phyloP scores from a whole-genome alignment of 2,329 filamentous ascomycete species.

The Aspergillus ustus region DNA sequence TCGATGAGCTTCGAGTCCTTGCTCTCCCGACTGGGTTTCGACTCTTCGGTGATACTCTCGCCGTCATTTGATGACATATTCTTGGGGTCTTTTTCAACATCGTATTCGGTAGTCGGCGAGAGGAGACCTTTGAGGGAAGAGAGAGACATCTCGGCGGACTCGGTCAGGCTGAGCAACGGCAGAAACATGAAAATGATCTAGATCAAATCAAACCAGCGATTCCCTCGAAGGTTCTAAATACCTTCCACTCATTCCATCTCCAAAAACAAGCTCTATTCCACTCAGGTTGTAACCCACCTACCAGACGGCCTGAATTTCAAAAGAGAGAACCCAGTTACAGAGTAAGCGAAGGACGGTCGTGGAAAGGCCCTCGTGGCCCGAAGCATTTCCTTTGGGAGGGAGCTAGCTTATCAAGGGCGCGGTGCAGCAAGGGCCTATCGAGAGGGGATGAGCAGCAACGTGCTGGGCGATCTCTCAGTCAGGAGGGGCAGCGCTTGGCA shows the following conservation, averaged over 20 bases:
- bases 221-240: neutral
- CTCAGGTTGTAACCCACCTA: conserved; percentile 8
- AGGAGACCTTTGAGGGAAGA: conserved; percentile 35
- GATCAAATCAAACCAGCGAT: neutral
- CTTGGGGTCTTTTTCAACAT: conserved; percentile 35
- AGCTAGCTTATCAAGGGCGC: conserved; percentile 19
- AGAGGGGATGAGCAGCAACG: conserved; percentile 26
- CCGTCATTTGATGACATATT: conserved; percentile 13
- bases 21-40: conserved; percentile 16
- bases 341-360: neutral
- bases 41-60: conserved; percentile 25
- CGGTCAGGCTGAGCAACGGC: neutral
- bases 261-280: neutral
- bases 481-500: conserved; percentile 25
- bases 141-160: conserved; percentile 34
- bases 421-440: conserved; percentile 24
- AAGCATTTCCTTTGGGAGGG: neutral
- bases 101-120: conserved; percentile 29
- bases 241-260: neutral
- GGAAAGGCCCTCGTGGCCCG: conserved; percentile 4
- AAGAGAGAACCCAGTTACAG: neutral
- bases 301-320: conserved; percentile 14
- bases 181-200: neutral
- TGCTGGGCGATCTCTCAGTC: conserved; percentile 22
- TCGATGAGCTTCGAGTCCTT: conserved; percentile 38